phyloP scores from a whole-genome alignment of 768 basidiomycete species.

The Lepiota brunneoincarnata region DNA sequence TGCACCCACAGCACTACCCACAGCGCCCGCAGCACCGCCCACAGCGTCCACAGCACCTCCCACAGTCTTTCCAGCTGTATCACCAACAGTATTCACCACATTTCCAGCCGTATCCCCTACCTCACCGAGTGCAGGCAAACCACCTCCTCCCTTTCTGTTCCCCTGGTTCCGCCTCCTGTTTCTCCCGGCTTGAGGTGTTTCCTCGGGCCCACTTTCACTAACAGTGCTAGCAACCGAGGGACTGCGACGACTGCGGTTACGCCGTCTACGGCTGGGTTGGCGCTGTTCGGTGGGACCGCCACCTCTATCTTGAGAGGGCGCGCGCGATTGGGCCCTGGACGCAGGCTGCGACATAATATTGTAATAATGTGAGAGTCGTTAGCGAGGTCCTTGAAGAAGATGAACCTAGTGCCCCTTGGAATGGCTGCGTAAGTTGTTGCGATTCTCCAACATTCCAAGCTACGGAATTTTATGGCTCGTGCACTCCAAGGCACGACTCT shows the following conservation, averaged over 20 bases:
- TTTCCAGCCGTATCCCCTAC: constrained; percentile 13
- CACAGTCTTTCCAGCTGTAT: background rate
- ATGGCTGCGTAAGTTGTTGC: background rate
- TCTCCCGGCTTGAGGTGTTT: background rate
- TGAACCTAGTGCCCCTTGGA: too few species aligned
- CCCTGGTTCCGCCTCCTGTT: constrained; percentile 13
- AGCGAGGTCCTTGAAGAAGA: too few species aligned
- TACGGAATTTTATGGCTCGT: background rate
- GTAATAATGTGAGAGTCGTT: background rate
- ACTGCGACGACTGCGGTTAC: constrained; percentile 16
- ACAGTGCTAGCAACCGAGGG: constrained; percentile 9
- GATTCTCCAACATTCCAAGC: background rate
- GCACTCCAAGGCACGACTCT: too few species aligned
- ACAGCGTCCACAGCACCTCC: constrained; percentile 7
- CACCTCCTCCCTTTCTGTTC: constrained; percentile 10
- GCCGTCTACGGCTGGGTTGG: constrained; percentile 13
- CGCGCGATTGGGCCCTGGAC: constrained; percentile 7
- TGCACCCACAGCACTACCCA: constrained; percentile 7
- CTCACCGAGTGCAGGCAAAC: constrained; percentile 19
- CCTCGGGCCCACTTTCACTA: constrained; percentile 2
- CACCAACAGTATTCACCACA: background rate
- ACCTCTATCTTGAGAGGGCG: constrained; percentile 6
- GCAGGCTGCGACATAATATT: constrained; percentile 7
- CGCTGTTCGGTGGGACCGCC: background rate
- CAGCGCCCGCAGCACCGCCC: constrained; percentile 8